phyloP scores from a whole-genome alignment of 179 eudicot species.

The Corrigiola litoralis region DNA sequence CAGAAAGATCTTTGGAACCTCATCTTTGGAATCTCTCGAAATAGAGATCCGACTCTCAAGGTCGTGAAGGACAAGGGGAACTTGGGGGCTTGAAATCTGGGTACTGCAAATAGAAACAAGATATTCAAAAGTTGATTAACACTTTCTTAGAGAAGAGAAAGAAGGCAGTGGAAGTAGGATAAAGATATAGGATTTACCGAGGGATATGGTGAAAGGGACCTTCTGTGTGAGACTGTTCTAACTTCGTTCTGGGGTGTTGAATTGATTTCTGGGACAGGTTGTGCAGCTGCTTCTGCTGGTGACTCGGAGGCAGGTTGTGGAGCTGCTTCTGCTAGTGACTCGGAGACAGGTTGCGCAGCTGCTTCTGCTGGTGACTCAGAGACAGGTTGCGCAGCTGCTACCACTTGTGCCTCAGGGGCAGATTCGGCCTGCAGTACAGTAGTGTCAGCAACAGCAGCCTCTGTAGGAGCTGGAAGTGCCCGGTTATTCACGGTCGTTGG shows the following conservation, averaged over 20 bases:
- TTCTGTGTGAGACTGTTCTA: conserved; percentile 43
- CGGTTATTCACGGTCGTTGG: conserved; percentile 41
- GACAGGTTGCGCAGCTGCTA: conserved; percentile 29
- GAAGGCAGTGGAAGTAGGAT: neutral
- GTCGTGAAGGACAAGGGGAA: conserved; percentile 79
- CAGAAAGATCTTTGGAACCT: conserved; percentile 3
- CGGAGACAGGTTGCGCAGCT: conserved; percentile 25
- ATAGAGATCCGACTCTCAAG: conserved; percentile 27
- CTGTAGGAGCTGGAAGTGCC: conserved; percentile 71
- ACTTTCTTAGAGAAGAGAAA: neutral
- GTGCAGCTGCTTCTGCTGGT: conserved; percentile 24
- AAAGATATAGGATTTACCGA: conserved; percentile 34
- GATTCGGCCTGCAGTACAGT: conserved; percentile 10
- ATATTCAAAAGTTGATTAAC: neutral
- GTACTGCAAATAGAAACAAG: conserved; percentile 48
- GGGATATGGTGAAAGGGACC: conserved; percentile 85
- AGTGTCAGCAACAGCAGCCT: conserved; percentile 23
- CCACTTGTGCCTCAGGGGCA: conserved; percentile 22
- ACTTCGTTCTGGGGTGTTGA: conserved; percentile 51
- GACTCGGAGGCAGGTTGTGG: conserved; percentile 26
- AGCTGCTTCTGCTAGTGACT: conserved; percentile 16
- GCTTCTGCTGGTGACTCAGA: conserved; percentile 27
- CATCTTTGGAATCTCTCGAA: no score
- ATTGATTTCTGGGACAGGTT: conserved; percentile 41
- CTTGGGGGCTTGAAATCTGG: conserved; percentile 86